Evolutionary conservation across 1,139 yeast species (phyloP).

Genomic region (Candida labiduridarum): DNA sequence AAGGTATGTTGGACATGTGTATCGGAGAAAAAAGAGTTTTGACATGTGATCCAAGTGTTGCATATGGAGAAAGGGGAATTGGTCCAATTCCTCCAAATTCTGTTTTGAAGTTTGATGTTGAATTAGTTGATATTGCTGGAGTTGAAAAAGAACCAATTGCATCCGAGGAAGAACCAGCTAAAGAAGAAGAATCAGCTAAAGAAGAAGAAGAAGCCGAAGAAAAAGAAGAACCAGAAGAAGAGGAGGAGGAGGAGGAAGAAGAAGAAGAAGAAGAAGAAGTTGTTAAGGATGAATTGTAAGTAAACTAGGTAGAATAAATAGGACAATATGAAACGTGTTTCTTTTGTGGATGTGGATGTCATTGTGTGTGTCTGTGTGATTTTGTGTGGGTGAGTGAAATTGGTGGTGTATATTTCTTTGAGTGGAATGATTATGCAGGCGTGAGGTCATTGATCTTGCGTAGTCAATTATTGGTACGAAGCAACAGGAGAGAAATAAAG

Average conservation of each 20-base stretch:
- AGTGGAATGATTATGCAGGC: too few relatives aligned
- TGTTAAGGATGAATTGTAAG: constrained; percentile 15
- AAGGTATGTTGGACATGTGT: constrained; percentile 78
- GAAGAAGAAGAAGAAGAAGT: constrained; percentile 12
- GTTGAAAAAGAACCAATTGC: constrained; percentile 9
- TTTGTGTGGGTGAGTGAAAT: too few relatives aligned
- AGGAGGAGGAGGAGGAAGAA: constrained; percentile 10
- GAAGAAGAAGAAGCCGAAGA: constrained; percentile 10
- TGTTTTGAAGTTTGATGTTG: constrained; percentile 60
- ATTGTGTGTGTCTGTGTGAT: neutral
- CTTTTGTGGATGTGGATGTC: neutral
- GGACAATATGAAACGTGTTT: neutral
- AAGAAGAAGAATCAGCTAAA: constrained; percentile 8
- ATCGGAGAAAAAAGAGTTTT: constrained; percentile 82
- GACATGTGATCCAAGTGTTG: constrained; percentile 75
- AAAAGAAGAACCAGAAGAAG: constrained; percentile 5
- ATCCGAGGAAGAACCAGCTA: constrained; percentile 4
- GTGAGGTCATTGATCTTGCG: too few relatives aligned
- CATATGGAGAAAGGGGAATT: constrained; percentile 75
- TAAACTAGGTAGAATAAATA: neutral
- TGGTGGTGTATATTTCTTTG: too few relatives aligned
- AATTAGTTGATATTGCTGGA: constrained; percentile 54
- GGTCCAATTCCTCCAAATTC: constrained; percentile 81
- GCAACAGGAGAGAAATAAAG: too few relatives aligned
- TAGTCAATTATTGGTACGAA: neutral